phyloP scores from a whole-genome alignment of 495 filamentous ascomycete species.

The Neurospora africana region DNA sequence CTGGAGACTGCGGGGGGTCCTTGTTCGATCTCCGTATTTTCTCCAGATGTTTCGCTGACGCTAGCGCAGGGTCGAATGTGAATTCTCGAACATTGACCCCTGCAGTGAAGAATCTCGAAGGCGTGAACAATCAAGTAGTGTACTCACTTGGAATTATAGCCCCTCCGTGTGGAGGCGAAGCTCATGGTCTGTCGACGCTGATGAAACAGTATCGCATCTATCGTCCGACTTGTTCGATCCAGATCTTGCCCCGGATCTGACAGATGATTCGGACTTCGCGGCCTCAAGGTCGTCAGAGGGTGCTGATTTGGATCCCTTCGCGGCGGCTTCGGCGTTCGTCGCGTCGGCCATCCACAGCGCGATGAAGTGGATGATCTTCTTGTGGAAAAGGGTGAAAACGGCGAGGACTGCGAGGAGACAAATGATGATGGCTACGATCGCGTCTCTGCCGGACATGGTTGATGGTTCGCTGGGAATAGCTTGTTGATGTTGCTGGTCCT shows the following conservation, averaged over 20 bases:
- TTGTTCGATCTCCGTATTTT: background rate
- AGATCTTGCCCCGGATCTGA: background rate
- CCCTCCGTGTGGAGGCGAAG: too few relatives aligned
- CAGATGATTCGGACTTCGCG: background rate
- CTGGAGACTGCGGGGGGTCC: background rate
- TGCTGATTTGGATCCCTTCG: background rate
- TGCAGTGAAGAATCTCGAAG: background rate
- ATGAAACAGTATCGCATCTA: background rate
- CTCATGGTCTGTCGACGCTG: background rate
- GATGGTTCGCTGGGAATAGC: background rate
- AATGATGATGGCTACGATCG: conserved; percentile 10
- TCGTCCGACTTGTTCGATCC: background rate
- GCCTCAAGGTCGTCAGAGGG: background rate
- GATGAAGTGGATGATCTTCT: conserved; percentile 2
- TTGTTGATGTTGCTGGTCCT: background rate
- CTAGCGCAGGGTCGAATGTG: background rate
- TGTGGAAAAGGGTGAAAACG: conserved; percentile 1
- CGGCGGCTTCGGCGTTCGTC: background rate
- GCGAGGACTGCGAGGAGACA: conserved; percentile 1
- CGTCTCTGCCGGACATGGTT: conserved; percentile 1
- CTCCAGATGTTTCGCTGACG: background rate
- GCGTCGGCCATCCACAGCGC: background rate
- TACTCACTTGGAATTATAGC: background rate
- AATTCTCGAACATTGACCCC: background rate
- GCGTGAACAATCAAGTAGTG: background rate